phyloP scores from a whole-genome alignment of 495 filamentous ascomycete species.

The Penicillium manginii region DNA sequence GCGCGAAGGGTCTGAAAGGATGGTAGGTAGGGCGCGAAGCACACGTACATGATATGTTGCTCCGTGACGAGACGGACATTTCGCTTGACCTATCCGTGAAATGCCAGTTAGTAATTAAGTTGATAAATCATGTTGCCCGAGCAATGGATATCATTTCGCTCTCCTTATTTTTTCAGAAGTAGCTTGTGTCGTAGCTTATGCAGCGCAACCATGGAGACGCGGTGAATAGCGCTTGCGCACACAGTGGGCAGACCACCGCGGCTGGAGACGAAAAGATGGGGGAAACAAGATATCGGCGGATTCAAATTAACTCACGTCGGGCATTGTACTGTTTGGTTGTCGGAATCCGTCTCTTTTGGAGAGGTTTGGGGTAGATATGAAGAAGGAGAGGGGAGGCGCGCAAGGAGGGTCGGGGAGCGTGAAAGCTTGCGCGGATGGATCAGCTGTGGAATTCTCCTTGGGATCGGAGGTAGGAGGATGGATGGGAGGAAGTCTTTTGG shows the following conservation, averaged over 20 bases:
- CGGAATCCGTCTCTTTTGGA: not conserved
- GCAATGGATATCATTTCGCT: not conserved
- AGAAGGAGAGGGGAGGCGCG: constrained; percentile 5
- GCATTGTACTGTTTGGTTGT: constrained; percentile 31
- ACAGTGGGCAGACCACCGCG: constrained; percentile 3
- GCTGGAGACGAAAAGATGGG: not conserved
- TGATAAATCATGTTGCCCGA: not conserved
- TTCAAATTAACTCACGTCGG: constrained; percentile 44
- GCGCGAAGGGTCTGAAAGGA: not conserved
- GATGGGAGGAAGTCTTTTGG: not conserved
- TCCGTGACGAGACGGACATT: constrained; percentile 90
- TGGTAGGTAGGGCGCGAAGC: constrained; percentile 16
- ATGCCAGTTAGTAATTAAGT: not conserved
- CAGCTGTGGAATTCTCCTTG: not conserved
- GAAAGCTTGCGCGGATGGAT: constrained; percentile 12
- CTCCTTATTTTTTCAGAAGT: not conserved
- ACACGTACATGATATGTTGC: constrained; percentile 81
- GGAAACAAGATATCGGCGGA: not conserved
- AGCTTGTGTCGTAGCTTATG: not conserved
- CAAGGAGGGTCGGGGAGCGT: constrained; percentile 10
- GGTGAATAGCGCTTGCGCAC: not conserved
- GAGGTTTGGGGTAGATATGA: not conserved
- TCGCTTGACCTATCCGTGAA: constrained; percentile 69
- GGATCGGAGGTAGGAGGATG: not conserved
- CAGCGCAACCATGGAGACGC: not conserved